These are phyloP conservation scores for Leptodermis oblonga DNA, from an alignment of 257 asterid species.

Conservation along the genomic window DNA sequence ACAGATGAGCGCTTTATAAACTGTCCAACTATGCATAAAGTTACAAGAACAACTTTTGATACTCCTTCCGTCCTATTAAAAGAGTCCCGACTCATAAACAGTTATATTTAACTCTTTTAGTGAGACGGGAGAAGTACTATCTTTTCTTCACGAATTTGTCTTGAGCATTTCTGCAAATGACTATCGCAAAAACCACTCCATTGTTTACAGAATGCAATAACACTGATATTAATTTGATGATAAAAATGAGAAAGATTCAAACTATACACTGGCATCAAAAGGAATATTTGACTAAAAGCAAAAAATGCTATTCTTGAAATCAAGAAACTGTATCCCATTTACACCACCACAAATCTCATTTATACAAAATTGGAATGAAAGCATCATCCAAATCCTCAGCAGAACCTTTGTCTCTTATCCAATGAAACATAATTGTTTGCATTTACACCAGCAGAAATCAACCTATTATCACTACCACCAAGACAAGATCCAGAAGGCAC, in stretches of 20 bases:
- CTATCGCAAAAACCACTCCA: not conserved
- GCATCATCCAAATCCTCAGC: slow-evolving; percentile 14
- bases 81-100: too few relatives aligned
- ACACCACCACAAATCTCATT: slow-evolving; percentile 32
- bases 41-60: too few relatives aligned
- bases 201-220: too few relatives aligned
- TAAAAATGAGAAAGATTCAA: not conserved
- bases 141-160: not conserved
- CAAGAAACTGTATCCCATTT: slow-evolving; percentile 31
- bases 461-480: slow-evolving; percentile 22
- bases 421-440: slow-evolving; percentile 19
- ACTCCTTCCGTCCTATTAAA: too few relatives aligned
- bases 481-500: slow-evolving; percentile 18
- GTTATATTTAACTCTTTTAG: too few relatives aligned
- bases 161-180: too few relatives aligned
- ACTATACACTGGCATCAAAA: not conserved
- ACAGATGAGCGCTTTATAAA: not conserved
- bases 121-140: too few relatives aligned
- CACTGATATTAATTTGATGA: too few relatives aligned
- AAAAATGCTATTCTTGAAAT: slow-evolving; percentile 25
- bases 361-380: slow-evolving; percentile 36
- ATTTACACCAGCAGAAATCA: slow-evolving; percentile 27
- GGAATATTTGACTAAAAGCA: slow-evolving; percentile 15
- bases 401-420: slow-evolving; percentile 42
- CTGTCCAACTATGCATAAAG: too few relatives aligned